Evolutionary conservation across 257 asterid genomes (phyloP).

Genomic region (Lantana camara): DNA sequence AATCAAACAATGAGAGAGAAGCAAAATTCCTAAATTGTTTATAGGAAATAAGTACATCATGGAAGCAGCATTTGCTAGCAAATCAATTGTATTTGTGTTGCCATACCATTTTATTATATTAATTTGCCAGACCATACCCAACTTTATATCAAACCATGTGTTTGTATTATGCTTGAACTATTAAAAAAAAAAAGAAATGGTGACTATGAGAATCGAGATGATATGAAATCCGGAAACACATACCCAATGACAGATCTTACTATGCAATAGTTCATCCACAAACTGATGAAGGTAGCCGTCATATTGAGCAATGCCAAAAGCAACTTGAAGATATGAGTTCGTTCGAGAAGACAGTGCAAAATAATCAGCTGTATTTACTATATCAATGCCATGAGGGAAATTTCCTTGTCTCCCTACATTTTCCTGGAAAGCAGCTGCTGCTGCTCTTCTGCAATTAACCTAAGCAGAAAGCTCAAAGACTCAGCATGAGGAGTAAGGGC

Average conservation of each 20-base stretch:
- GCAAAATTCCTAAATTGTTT: constrained; percentile 8
- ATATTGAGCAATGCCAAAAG: constrained; percentile 82
- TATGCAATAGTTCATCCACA: constrained; percentile 76
- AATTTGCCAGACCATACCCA: constrained; percentile 14
- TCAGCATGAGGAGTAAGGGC: constrained; percentile 33
- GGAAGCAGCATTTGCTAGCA: not conserved
- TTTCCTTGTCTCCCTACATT: constrained; percentile 97
- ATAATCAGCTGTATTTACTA: constrained; percentile 89
- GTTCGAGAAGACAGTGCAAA: constrained; percentile 93
- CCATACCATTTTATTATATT: not conserved
- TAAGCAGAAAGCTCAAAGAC: constrained; percentile 39
- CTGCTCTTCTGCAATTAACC: constrained; percentile 99
- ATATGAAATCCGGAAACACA: constrained; percentile 33
- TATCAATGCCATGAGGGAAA: constrained; percentile 88
- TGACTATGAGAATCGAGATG: constrained; percentile 13
- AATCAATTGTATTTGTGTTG: no score
- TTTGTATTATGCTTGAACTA: constrained; percentile 4
- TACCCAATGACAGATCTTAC: constrained; percentile 98
- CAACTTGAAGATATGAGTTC: constrained; percentile 85
- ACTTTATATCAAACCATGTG: not conserved
- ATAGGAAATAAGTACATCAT: constrained; percentile 8
- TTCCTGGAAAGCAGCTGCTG: constrained; percentile 99
- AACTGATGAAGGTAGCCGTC: constrained; percentile 81
- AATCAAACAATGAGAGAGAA: constrained; percentile 25
- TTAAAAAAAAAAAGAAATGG: not conserved